Percentiles rank a stretch among this genome's conserved stretches.
phyloP scores from a whole-genome alignment of 2,329 filamentous ascomycete species.

The Pseudopyricularia javanii region DNA sequence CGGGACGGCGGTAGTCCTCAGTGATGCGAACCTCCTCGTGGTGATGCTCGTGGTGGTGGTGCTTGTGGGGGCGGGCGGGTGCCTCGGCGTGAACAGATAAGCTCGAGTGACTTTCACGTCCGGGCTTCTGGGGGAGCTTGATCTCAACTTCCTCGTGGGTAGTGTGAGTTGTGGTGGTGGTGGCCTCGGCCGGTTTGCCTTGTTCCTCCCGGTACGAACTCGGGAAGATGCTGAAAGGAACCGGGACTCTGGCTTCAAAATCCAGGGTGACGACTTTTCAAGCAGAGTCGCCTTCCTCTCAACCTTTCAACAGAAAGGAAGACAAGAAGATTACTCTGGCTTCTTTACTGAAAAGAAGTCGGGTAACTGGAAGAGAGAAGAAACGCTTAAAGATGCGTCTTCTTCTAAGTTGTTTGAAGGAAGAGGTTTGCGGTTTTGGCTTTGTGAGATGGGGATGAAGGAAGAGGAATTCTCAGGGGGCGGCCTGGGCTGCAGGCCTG shows the following conservation, averaged over 20 bases:
- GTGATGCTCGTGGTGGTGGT: slow-evolving; percentile 57
- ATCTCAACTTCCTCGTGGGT: slow-evolving; percentile 85
- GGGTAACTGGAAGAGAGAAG: slow-evolving; percentile 30
- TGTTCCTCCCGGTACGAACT: slow-evolving; percentile 25
- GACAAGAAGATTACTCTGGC: slow-evolving; percentile 42
- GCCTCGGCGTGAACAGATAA: slow-evolving; percentile 46
- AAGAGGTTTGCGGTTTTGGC: not conserved
- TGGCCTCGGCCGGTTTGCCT: slow-evolving; percentile 19
- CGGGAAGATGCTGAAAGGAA: slow-evolving; percentile 99
- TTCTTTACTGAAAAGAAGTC: slow-evolving; percentile 30
- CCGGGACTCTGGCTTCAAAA: slow-evolving; percentile 98
- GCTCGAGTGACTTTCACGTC: slow-evolving; percentile 91
- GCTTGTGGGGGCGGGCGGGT: slow-evolving; percentile 47
- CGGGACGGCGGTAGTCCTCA: slow-evolving; percentile 62
- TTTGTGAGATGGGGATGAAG: not conserved
- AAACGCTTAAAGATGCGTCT: slow-evolving; percentile 21
- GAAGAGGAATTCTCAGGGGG: not conserved
- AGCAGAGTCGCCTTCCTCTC: slow-evolving; percentile 31
- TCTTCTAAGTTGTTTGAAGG: slow-evolving; percentile 12
- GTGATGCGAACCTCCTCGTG: slow-evolving; percentile 79
- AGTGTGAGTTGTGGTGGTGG: slow-evolving; percentile 30
- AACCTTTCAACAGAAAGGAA: slow-evolving; percentile 47
- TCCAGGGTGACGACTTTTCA: slow-evolving; percentile 90
- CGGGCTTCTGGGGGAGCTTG: slow-evolving; percentile 70
- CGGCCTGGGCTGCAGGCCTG: not conserved